phyloP scores from a whole-genome alignment of 306 rosid genomes.

The Prunus dulcis region DNA sequence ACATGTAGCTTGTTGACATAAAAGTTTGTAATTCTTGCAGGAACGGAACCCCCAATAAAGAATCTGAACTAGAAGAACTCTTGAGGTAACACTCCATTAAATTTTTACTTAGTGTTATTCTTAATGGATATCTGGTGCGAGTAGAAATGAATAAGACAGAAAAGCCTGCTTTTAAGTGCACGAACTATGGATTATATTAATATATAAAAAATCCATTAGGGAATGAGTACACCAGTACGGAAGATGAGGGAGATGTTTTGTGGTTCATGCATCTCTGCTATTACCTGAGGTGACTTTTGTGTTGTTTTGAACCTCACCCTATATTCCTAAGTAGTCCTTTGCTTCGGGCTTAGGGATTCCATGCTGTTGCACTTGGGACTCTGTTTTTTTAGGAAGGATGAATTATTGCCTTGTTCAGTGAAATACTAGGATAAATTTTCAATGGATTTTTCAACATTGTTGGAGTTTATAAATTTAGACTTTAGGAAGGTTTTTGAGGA shows the following conservation, averaged over 20 bases:
- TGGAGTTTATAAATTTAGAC: neutral
- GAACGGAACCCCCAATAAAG: conserved; percentile 42
- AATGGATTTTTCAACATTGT: neutral
- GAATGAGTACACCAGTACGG: neutral
- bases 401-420: no score
- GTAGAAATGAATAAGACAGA: neutral
- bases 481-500: neutral
- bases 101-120: conserved; percentile 5
- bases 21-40: conserved; percentile 44
- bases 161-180: neutral
- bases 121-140: neutral
- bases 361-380: no score
- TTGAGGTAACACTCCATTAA: conserved; percentile 51
- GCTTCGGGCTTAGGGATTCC: no score
- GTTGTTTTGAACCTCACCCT: neutral
- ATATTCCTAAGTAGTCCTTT: no score
- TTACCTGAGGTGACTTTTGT: neutral
- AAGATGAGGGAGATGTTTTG: neutral
- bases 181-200: neutral
- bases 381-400: no score
- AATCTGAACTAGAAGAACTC: conserved; percentile 63
- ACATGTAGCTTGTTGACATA: conserved; percentile 2
- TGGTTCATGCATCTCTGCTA: neutral
- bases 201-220: neutral
- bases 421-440: no score